A percentile compares a stretch with the other conserved stretches of the same genome.
Evolutionary conservation across 768 basidiomycete species (phyloP).

Genomic region (Thelephora ganbajun): DNA sequence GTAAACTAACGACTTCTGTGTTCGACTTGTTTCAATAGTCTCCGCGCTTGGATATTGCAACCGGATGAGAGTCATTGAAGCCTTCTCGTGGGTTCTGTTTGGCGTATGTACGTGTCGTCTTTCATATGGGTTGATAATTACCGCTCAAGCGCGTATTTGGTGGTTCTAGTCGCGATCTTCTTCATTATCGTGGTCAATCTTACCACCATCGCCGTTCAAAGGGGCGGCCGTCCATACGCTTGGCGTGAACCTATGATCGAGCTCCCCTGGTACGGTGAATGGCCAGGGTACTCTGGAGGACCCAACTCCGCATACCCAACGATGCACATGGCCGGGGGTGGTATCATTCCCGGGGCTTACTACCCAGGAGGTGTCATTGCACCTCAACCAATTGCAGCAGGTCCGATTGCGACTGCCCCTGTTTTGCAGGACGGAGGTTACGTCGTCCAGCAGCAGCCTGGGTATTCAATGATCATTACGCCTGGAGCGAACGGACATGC

Average conservation of each 20-base stretch:
- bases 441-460: slow-evolving; percentile 37
- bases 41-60: slow-evolving; percentile 48
- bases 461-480: slow-evolving; percentile 55
- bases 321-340: background rate
- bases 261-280: slow-evolving; percentile 67
- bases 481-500: slow-evolving; percentile 47
- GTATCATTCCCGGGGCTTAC: slow-evolving; percentile 2
- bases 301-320: background rate
- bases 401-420: background rate
- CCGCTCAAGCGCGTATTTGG: background rate
- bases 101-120: slow-evolving; percentile 25
- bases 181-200: slow-evolving; percentile 44
- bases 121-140: slow-evolving; percentile 2
- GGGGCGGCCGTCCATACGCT: slow-evolving; percentile 36
- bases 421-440: slow-evolving; percentile 21
- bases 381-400: slow-evolving; percentile 1
- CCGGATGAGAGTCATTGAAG: slow-evolving; percentile 68
- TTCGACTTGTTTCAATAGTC: slow-evolving; percentile 23
- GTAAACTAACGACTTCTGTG: too few species aligned
- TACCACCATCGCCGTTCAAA: slow-evolving; percentile 33
- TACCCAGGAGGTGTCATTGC: slow-evolving; percentile 8
- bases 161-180: slow-evolving; percentile 27
- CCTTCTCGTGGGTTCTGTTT: slow-evolving; percentile 68
- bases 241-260: slow-evolving; percentile 49
- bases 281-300: slow-evolving; percentile 35